A percentile compares a stretch with the other conserved stretches of the same genome.
Conservation (phyloP, 225 moss, liverwort and hornwort genomes). For the Marchantia polymorpha region DNA sequence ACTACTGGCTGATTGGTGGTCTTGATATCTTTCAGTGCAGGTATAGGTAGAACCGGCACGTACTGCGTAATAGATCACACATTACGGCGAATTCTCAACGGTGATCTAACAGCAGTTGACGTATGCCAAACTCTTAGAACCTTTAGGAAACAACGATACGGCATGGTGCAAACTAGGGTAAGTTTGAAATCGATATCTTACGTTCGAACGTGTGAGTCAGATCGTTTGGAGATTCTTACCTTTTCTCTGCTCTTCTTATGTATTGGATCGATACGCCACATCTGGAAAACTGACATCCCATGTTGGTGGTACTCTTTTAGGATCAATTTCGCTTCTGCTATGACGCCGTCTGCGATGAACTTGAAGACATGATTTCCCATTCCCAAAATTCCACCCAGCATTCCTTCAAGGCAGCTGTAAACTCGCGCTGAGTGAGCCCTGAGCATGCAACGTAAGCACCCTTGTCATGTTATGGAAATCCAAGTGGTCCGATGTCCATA, state of each 20-base stretch:
- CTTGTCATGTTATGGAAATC: background rate
- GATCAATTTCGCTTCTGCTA: conserved; percentile 72
- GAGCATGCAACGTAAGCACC: background rate
- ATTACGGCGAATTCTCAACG: conserved; percentile 53
- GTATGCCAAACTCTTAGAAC: conserved; percentile 58
- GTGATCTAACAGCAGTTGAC: conserved; percentile 55
- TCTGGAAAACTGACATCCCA: too few relatives aligned
- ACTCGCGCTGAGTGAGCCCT: background rate
- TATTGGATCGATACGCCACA: too few relatives aligned
- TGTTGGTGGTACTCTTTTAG: conserved; percentile 24
- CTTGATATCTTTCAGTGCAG: conserved; percentile 53
- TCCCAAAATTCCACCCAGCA: too few relatives aligned
- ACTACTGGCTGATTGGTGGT: background rate
- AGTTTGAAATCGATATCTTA: conserved; percentile 2
- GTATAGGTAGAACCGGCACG: conserved; percentile 78
- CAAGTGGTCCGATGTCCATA: background rate
- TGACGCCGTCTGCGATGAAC: conserved; percentile 58
- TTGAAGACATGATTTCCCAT: conserved; percentile 38
- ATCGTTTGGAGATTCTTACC: background rate
- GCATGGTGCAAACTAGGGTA: conserved; percentile 79
- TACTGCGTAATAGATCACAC: conserved; percentile 66
- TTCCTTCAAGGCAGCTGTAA: conserved; percentile 3
- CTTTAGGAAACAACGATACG: conserved; percentile 58
- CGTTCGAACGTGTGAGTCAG: background rate
- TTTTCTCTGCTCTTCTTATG: background rate